These are phyloP conservation scores for Kentomonas sorsogonicus DNA, from an alignment of 208 protist genomes.

Conservation along the genomic window DNA sequence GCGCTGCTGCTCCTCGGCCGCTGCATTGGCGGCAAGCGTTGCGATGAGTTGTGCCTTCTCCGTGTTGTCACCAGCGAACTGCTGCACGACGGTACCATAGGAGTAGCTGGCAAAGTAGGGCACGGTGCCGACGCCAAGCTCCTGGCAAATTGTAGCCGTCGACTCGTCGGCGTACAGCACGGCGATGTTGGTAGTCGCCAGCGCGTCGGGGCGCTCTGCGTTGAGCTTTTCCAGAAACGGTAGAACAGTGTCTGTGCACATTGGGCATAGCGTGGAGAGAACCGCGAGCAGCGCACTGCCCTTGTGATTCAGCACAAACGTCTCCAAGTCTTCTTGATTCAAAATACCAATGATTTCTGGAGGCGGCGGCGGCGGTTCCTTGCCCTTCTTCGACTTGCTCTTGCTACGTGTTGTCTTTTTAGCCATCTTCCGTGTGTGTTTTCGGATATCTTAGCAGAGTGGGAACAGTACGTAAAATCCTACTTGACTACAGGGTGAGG, in stretches of 20 bases:
- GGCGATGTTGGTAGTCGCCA: constrained; percentile 42
- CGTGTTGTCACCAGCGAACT: constrained; percentile 63
- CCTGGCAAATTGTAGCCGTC: constrained; percentile 37
- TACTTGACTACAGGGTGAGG: too few species aligned
- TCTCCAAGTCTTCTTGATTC: constrained; percentile 45
- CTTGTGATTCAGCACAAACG: constrained; percentile 22
- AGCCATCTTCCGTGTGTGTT: too few species aligned
- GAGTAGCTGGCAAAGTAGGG: constrained; percentile 56
- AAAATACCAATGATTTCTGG: constrained; percentile 45
- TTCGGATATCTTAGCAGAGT: too few species aligned
- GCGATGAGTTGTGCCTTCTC: constrained; percentile 66
- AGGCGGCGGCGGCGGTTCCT: constrained; percentile 42
- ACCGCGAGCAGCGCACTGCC: constrained; percentile 54
- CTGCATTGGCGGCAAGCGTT: constrained; percentile 36
- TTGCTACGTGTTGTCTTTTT: not conserved
- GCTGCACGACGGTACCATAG: constrained; percentile 39
- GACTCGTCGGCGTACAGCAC: constrained; percentile 44
- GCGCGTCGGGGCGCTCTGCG: constrained; percentile 29
- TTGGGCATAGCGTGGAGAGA: constrained; percentile 42
- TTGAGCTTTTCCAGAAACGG: constrained; percentile 65
- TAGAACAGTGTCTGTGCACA: constrained; percentile 38
- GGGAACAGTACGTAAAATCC: too few species aligned
- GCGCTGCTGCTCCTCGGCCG: constrained; percentile 20
- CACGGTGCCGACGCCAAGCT: constrained; percentile 30
- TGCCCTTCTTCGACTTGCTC: constrained; percentile 28